These are phyloP conservation scores for Taphrina flavorubra DNA, from an alignment of 1,139 yeast genomes.

Conservation along the genomic window DNA sequence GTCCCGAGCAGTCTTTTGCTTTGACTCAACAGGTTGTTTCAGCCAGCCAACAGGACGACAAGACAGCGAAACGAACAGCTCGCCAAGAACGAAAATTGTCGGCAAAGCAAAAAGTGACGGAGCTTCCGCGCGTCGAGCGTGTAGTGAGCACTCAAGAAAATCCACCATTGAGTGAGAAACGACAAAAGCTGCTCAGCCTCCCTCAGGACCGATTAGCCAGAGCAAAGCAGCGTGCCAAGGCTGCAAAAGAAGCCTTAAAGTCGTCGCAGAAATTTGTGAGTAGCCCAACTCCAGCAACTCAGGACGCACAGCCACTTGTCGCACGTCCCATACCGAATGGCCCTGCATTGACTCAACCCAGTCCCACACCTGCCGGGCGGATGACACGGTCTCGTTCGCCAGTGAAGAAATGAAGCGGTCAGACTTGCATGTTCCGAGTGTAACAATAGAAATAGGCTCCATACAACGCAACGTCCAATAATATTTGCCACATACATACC, in stretches of 20 bases:
- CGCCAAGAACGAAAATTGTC: slow-evolving; percentile 12
- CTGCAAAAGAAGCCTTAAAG: background rate
- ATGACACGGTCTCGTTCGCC: slow-evolving; percentile 14
- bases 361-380: slow-evolving; percentile 19
- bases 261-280: background rate
- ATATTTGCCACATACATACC: too few species aligned
- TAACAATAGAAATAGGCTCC: too few species aligned
- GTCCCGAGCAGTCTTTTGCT: slow-evolving; percentile 16
- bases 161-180: slow-evolving; percentile 12
- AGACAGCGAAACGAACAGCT: background rate
- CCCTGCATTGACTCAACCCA: slow-evolving; percentile 15
- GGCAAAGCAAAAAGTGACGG: slow-evolving; percentile 6
- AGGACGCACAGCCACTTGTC: background rate
- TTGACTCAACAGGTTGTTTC: slow-evolving; percentile 5
- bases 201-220: background rate
- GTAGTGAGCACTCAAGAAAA: background rate
- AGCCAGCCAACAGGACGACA: background rate
- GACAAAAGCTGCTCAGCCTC: background rate
- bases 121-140: background rate
- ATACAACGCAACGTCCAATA: too few species aligned
- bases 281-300: background rate
- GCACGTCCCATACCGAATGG: slow-evolving; percentile 13
- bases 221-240: slow-evolving; percentile 6
- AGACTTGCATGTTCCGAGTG: too few species aligned
- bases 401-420: background rate